Evolutionary conservation across 2,329 filamentous ascomycete species (phyloP), one percentile per base, ranked within the genome.

Genomic region (Helicocarpus griseus): DNA sequence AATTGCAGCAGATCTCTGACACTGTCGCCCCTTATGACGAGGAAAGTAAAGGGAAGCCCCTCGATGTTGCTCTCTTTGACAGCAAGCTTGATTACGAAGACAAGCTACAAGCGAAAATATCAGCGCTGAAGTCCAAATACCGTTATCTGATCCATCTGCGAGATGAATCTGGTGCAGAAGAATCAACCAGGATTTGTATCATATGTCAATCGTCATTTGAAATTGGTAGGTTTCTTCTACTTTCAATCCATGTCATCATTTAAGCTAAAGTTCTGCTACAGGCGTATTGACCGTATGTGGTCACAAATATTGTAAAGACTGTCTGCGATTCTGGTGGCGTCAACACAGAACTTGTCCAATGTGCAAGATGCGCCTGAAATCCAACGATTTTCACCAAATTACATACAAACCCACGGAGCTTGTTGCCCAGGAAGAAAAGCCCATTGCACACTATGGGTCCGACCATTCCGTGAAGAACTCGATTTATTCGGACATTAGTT

Each of bases 251-350:
- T 4, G 3, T 22, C 7, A 17, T 17, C 17, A 53, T 60, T 46
- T 58, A 48, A 17, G 6, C 28, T 47, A 49, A 24, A 7, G 19
- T 26, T 36, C 48, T 31, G 31, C 44, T 40, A 11, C 31, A 71
- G 69, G 69, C 24, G 67, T 72, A 17, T 56, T 72, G 57, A 96
- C 91, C 0, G 79, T 89, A 1, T 97, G 93, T 64, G 91, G 91
- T 0, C 93, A 98, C 63, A 82, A 89, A 57, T 97, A 89, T 64
- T 96, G 91, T 72, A 89, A 88, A 61, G 86, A 88, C 26, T 97
- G 93, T 66, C 84, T 97, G 58, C 75, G 77, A 35, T 60, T 82
- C 11, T 97, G 93, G 93, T 88, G 85, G 72, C 76, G 73, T 52
- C 75, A 80, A 29, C 83, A 89, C 59, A 79, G 76, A 17, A 91